phyloP scores from a whole-genome alignment of 495 filamentous ascomycete genomes.

The Chaetomium fimeti region DNA sequence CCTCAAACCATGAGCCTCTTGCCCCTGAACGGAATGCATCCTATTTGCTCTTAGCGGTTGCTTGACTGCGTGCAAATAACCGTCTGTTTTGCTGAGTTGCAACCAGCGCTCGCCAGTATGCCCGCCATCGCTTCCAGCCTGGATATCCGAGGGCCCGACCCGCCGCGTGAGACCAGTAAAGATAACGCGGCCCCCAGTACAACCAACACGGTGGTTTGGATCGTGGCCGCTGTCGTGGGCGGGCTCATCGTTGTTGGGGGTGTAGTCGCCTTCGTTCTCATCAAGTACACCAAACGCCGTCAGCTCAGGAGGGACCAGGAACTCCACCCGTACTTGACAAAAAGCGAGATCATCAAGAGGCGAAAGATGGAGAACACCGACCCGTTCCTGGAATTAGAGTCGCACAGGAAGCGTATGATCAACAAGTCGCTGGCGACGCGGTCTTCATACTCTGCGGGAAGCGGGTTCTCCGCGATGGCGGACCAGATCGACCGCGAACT shows the following conservation, averaged over 20 bases:
- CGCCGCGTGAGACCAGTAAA: background rate
- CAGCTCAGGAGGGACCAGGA: constrained; percentile 22
- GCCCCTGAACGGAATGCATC: background rate
- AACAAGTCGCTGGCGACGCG: constrained; percentile 48
- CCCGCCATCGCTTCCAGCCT: background rate
- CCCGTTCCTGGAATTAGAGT: constrained; percentile 37
- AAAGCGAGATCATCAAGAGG: constrained; percentile 24
- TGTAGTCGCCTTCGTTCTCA: constrained; percentile 28
- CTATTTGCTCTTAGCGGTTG: background rate
- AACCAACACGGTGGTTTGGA: constrained; percentile 29
- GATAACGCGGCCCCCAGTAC: background rate
- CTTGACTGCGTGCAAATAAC: background rate
- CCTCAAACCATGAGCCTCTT: background rate
- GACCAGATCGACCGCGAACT: constrained; percentile 18
- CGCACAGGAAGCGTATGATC: constrained; percentile 45
- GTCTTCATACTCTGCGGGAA: constrained; percentile 27
- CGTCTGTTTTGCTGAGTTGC: background rate
- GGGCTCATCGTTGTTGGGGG: constrained; percentile 32
- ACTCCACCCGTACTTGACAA: constrained; percentile 26
- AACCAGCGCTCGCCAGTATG: background rate
- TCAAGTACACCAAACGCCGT: constrained; percentile 30
- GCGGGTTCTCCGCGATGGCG: constrained; percentile 8
- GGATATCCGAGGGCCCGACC: background rate
- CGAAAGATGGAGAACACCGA: constrained; percentile 33
- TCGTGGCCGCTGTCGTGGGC: constrained; percentile 35